phyloP scores from a whole-genome alignment of 768 basidiomycete species.

The Pleurotus sapidus region DNA sequence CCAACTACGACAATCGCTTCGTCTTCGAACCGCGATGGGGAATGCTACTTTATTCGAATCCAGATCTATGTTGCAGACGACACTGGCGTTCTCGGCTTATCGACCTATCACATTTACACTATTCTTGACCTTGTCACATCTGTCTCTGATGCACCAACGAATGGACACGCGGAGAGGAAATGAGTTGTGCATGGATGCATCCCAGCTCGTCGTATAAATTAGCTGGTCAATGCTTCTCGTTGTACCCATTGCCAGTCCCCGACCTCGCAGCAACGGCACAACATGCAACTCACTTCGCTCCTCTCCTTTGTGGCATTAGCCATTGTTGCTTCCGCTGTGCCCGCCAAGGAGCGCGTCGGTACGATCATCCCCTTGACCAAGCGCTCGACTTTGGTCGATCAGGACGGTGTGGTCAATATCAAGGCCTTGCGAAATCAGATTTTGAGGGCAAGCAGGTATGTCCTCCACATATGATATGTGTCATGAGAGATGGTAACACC shows the following conservation, averaged over 20 bases:
- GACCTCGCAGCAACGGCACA: background rate
- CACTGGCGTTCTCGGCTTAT: background rate
- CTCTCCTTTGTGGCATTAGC: slow-evolving; percentile 1
- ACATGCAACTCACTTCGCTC: slow-evolving; percentile 1
- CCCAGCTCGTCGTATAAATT: background rate
- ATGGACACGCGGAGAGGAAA: background rate
- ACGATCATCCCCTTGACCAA: slow-evolving; percentile 25
- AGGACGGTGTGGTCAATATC: slow-evolving; percentile 22
- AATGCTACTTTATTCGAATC: background rate
- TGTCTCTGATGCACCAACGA: background rate
- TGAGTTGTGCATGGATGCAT: background rate
- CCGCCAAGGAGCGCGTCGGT: slow-evolving; percentile 9
- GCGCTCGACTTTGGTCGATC: slow-evolving; percentile 17
- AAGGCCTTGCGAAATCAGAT: slow-evolving; percentile 21
- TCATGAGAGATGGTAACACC: background rate
- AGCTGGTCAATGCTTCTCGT: background rate
- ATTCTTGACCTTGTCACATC: background rate
- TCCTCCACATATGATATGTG: background rate
- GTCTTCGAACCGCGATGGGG: background rate
- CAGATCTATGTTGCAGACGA: background rate
- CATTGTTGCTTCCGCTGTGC: slow-evolving; percentile 11
- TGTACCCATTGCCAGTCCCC: background rate
- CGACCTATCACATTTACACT: background rate
- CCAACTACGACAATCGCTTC: background rate
- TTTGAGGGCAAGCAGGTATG: slow-evolving; percentile 16